Evolutionary conservation across 805 yeast genomes (phyloP).

Genomic region (Suhomyces emberorum): DNA sequence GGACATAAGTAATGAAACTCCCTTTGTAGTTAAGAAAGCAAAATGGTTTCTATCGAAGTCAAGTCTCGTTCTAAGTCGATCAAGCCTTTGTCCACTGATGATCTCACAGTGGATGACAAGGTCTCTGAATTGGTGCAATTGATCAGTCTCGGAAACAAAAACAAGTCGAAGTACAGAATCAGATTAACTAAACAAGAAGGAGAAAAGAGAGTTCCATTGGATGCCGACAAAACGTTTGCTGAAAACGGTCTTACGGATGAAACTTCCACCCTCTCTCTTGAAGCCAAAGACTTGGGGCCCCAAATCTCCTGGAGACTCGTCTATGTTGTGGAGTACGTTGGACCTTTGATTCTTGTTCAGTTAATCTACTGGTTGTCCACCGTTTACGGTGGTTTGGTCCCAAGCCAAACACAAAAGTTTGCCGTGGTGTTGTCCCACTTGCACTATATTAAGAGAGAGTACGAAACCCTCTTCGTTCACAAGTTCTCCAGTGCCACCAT

Average conservation of each 20-base stretch:
- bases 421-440: slow-evolving; percentile 56
- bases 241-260: slow-evolving; percentile 43
- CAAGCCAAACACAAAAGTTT: slow-evolving; percentile 50
- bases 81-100: slow-evolving; percentile 46
- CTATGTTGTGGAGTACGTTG: slow-evolving; percentile 82
- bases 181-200: slow-evolving; percentile 47
- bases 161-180: slow-evolving; percentile 25
- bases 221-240: slow-evolving; percentile 41
- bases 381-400: slow-evolving; percentile 37
- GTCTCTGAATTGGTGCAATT: slow-evolving; percentile 42
- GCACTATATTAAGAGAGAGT: slow-evolving; percentile 86
- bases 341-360: slow-evolving; percentile 82
- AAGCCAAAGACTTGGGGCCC: slow-evolving; percentile 86
- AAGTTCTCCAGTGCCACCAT: slow-evolving; percentile 84
- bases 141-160: slow-evolving; percentile 43
- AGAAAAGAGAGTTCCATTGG: slow-evolving; percentile 42
- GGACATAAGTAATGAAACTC: too few relatives aligned
- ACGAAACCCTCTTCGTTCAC: slow-evolving; percentile 83
- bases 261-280: slow-evolving; percentile 39
- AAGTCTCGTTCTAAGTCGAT: slow-evolving; percentile 60
- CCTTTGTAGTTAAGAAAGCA: too few relatives aligned
- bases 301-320: slow-evolving; percentile 92
- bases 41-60: slow-evolving; percentile 49
- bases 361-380: slow-evolving; percentile 48
- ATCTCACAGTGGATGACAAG: slow-evolving; percentile 25